These are phyloP conservation scores for Penicillium sp. DNA, from an alignment of 2,329 filamentous ascomycete genomes.

Conservation along the genomic window DNA sequence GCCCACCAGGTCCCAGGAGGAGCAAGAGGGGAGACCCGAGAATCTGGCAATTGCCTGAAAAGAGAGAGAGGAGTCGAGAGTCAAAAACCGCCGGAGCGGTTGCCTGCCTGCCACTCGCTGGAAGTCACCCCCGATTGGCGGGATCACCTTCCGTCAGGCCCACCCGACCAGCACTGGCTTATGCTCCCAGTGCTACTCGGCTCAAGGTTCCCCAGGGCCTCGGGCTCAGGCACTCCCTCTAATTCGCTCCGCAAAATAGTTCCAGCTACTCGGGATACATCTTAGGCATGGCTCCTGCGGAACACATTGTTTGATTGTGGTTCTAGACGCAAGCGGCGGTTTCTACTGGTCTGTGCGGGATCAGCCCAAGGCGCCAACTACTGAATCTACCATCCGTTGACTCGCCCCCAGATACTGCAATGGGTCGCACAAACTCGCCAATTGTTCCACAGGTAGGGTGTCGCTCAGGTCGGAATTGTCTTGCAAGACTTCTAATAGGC, in stretches of 20 bases:
- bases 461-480: conserved; percentile 44
- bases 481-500: conserved; percentile 52
- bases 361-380: not conserved
- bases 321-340: not conserved
- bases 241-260: not conserved
- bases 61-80: not conserved
- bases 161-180: not conserved
- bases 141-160: not conserved
- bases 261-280: not conserved
- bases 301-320: not conserved
- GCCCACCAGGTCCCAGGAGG: not conserved
- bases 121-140: not conserved
- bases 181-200: too few relatives aligned
- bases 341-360: not conserved
- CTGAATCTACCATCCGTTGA: conserved; percentile 9
- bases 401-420: conserved; percentile 13
- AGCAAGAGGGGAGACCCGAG: not conserved
- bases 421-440: conserved; percentile 6
- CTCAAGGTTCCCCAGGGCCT: too few relatives aligned
- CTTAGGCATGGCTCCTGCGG: not conserved
- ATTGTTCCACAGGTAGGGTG: not conserved
- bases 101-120: not conserved
- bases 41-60: not conserved
- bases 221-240: too few relatives aligned
- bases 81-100: not conserved